Evolutionary conservation across 225 moss, liverwort and hornwort species (phyloP).

Genomic region (Pleurozium schreberi): DNA sequence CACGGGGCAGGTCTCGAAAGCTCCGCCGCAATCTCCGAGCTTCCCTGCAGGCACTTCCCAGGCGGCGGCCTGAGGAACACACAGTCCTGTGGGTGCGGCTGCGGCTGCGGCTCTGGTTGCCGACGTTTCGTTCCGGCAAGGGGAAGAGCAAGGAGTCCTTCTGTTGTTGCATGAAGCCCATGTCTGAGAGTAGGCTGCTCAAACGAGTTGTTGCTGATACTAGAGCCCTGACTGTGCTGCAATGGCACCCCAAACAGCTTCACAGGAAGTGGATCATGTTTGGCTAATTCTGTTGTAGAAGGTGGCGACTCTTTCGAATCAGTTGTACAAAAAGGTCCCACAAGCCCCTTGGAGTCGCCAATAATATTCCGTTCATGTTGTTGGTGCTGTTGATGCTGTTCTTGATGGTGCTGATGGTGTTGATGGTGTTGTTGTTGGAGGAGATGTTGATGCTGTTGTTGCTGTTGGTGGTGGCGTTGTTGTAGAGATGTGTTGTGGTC

Average conservation of each 20-base stretch:
- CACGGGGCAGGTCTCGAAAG: conserved; percentile 47
- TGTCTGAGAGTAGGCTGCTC: not conserved
- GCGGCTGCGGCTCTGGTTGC: conserved; percentile 3
- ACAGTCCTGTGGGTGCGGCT: not conserved
- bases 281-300: not conserved
- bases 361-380: not conserved
- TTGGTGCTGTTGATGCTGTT: not conserved
- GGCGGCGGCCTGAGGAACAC: conserved; percentile 34
- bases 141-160: not conserved
- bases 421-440: not conserved
- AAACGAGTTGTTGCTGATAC: not conserved
- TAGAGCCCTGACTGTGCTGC: conserved; percentile 14
- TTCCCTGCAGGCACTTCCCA: conserved; percentile 33
- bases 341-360: conserved; percentile 10
- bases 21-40: conserved; percentile 42
- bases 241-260: conserved; percentile 61
- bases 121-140: conserved; percentile 12
- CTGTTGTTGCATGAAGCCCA: not conserved
- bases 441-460: not conserved
- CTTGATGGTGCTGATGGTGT: not conserved
- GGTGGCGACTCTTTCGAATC: not conserved
- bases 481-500: not conserved
- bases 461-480: not conserved
- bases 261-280: not conserved
- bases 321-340: not conserved